Base-by-base conservation (phyloP, 306 rosid species). In the Sicyos edulis region DNA sequence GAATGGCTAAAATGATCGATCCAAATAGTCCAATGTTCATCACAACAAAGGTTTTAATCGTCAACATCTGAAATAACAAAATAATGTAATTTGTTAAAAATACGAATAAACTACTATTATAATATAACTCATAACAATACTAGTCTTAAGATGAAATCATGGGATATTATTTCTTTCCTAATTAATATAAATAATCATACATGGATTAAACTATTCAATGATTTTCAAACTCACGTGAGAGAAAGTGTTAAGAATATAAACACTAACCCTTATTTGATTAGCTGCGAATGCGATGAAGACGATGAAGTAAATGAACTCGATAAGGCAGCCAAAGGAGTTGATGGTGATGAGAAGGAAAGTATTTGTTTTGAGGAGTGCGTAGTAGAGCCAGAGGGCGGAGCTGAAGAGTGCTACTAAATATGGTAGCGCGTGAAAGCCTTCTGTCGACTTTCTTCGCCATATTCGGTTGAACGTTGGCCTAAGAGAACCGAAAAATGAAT, bases 321-420 rank as follows among this genome's bases (percentile, higher is more conserved):
- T 34, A 4, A 82, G 73, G 66, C 88, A 82, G 16, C 97, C 97
- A 54, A 95, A 83, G 14, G 92, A 77, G 88, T 95, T 95, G 15
- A 95, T 87, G 76, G 99, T 91, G 65, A 95, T 74, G 74, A 95
- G 96, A 21, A 89, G 92, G 73, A 83, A 4, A 4, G 86, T 89
- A 29, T 84, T 78, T 4, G 55, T 75, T 74, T 95, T 95, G 3
- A 87, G 67, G 11, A 80, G 24, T 0, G 97, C 96, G 37, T 95
- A 95, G 84, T 83, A 86, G 6, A 87, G 40, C 99, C 96, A 95
- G 0, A 95, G 83, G 86, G 90, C 82, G 0, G 95, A 78, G 45
- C 99, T 95, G 78, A 95, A 87, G 57, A 95, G 7, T 5, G 97
- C 91, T 49, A 87, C 97, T 72, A 95, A 54, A 77, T 95, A 95